Conservation (phyloP, 345 rosid species). For the Gossypium mustelinum region DNA sequence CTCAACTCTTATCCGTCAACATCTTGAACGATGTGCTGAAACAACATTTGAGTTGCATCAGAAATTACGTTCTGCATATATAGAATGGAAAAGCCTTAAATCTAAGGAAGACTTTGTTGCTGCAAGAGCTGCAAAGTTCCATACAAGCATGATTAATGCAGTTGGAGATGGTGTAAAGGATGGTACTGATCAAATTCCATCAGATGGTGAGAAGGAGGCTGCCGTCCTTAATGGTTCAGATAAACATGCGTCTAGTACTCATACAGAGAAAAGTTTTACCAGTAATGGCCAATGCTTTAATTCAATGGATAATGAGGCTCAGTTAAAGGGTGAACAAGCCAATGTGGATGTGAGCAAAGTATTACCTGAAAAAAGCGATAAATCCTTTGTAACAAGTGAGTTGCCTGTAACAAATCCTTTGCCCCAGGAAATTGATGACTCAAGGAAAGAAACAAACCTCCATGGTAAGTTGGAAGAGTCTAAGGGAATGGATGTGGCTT, state of each 20-base stretch:
- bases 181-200: conserved; percentile 22
- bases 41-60: conserved; percentile 72
- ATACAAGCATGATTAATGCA: conserved; percentile 31
- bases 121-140: conserved; percentile 54
- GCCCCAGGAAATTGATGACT: conserved; percentile 29
- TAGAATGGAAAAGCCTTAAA: conserved; percentile 69
- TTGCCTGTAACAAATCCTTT: conserved; percentile 34
- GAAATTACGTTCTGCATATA: conserved; percentile 63
- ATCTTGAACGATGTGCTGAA: conserved; percentile 89
- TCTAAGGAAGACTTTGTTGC: conserved; percentile 60
- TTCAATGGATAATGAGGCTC: conserved; percentile 24
- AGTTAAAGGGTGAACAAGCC: conserved; percentile 26
- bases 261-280: conserved; percentile 23
- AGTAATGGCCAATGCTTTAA: conserved; percentile 22
- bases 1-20: conserved; percentile 75
- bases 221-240: conserved; percentile 25
- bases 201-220: conserved; percentile 28
- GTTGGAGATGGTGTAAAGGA: conserved; percentile 41
- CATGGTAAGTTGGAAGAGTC: conserved; percentile 35
- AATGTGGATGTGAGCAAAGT: conserved; percentile 19
- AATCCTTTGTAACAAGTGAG: conserved; percentile 30
- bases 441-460: conserved; percentile 30
- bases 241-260: conserved; percentile 25
- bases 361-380: conserved; percentile 30
- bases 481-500: conserved; percentile 19